Percentiles rank a stretch among this genome's conserved stretches.
Evolutionary conservation across 495 filamentous ascomycete genomes (phyloP).

Genomic region (Aspergillus mulundensis): DNA sequence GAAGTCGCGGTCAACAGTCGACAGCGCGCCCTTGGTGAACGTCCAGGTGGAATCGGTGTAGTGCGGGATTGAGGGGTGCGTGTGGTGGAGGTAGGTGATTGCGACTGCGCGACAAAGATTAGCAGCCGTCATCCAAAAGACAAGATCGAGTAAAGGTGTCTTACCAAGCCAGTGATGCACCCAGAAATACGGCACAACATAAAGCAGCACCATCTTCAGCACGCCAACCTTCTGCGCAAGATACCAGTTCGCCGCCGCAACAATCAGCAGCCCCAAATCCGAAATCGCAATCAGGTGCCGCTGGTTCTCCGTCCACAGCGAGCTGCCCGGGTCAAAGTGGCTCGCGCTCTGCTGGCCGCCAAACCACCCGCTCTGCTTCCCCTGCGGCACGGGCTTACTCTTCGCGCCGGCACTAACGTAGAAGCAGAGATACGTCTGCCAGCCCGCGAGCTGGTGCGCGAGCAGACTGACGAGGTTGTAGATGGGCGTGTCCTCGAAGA

Average conservation of each 20-base stretch:
- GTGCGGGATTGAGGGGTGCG: slow-evolving; percentile 80
- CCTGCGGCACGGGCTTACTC: slow-evolving; percentile 35
- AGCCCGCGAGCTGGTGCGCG: slow-evolving; percentile 53
- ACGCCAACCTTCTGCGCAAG: slow-evolving; percentile 41
- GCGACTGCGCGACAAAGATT: slow-evolving; percentile 46
- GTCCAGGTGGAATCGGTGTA: slow-evolving; percentile 75
- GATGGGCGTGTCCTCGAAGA: slow-evolving; percentile 56
- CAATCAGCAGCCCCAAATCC: slow-evolving; percentile 54
- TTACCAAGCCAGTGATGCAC: slow-evolving; percentile 59
- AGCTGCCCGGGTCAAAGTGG: slow-evolving; percentile 57
- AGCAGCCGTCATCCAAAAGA: background rate
- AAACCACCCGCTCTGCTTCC: slow-evolving; percentile 33
- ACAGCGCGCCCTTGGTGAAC: slow-evolving; percentile 78
- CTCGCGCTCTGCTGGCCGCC: slow-evolving; percentile 33
- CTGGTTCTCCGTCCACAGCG: slow-evolving; percentile 59
- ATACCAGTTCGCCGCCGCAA: slow-evolving; percentile 41
- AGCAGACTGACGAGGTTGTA: slow-evolving; percentile 44
- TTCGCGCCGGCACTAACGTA: slow-evolving; percentile 51
- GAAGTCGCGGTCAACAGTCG: slow-evolving; percentile 85
- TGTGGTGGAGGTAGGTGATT: slow-evolving; percentile 90
- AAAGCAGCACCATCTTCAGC: slow-evolving; percentile 48
- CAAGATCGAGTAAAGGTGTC: slow-evolving; percentile 4
- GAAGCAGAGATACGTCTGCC: slow-evolving; percentile 52
- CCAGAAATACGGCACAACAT: slow-evolving; percentile 55
- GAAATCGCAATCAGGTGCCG: slow-evolving; percentile 51